These are phyloP conservation scores for Neonectria sp. DNA, from an alignment of 2,329 filamentous ascomycete species.

Conservation along the genomic window DNA sequence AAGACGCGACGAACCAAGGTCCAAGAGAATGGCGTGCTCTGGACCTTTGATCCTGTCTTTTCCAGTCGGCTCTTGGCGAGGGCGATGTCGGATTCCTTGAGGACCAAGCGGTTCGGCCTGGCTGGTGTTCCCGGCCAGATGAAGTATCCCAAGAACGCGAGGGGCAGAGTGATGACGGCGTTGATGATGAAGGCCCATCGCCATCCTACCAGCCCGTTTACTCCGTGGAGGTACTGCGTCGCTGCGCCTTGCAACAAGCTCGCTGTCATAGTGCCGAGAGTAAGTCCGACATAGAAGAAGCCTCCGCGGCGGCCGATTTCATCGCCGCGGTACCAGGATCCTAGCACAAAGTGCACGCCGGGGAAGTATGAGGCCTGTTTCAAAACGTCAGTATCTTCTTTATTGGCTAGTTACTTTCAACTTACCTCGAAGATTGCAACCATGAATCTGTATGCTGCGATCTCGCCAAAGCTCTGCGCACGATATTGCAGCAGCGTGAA, in stretches of 20 bases:
- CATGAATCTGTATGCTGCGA: slow-evolving; percentile 37
- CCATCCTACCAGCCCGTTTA: slow-evolving; percentile 31
- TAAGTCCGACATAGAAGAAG: slow-evolving; percentile 35
- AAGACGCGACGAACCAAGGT: slow-evolving; percentile 29
- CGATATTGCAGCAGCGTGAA: slow-evolving; percentile 36
- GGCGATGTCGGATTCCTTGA: slow-evolving; percentile 23
- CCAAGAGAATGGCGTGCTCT: slow-evolving; percentile 33
- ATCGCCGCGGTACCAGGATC: slow-evolving; percentile 39
- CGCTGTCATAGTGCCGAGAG: slow-evolving; percentile 35
- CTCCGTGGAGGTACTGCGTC: slow-evolving; percentile 32
- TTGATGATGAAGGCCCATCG: slow-evolving; percentile 41
- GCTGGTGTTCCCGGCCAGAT: slow-evolving; percentile 38
- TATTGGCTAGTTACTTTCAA: too few relatives aligned
- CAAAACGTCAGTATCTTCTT: not conserved
- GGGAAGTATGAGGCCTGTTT: slow-evolving; percentile 36
- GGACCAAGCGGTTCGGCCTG: slow-evolving; percentile 31
- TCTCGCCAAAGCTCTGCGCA: slow-evolving; percentile 31
- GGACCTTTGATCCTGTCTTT: slow-evolving; percentile 17
- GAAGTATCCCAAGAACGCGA: slow-evolving; percentile 37
- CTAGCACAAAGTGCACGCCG: slow-evolving; percentile 36
- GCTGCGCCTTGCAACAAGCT: slow-evolving; percentile 35
- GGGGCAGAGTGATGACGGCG: slow-evolving; percentile 35
- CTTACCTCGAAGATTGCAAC: slow-evolving; percentile 35
- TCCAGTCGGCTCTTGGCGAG: slow-evolving; percentile 27
- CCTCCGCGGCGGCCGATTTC: slow-evolving; percentile 38